Evolutionary conservation across 1,284 basidiomycete genomes (phyloP).

Genomic region (Tylopilus sp.): DNA sequence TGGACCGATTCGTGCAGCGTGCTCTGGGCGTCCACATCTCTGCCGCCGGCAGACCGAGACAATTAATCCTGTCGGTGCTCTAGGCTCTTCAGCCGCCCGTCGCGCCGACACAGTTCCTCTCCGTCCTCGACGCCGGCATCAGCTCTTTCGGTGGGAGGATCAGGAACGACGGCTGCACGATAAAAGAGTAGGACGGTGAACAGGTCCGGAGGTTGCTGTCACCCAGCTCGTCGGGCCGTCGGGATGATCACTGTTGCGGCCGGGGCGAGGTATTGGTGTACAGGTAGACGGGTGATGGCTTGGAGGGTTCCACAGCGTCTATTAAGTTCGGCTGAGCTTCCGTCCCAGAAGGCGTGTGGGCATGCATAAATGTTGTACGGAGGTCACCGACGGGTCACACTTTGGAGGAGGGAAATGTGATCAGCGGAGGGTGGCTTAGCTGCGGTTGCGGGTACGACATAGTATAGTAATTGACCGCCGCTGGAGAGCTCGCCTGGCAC

Average conservation of each 20-base stretch:
- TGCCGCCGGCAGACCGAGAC: neutral
- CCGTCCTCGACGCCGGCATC: conserved; percentile 9
- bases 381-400: no score
- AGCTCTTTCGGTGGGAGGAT: neutral
- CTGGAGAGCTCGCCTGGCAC: no score
- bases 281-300: no score
- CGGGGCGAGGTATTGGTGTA: conserved; percentile 5
- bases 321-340: no score
- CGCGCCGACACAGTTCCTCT: conserved; percentile 11
- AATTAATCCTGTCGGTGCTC: conserved; percentile 7
- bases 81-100: conserved; percentile 9
- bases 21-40: neutral
- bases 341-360: no score
- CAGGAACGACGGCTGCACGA: neutral
- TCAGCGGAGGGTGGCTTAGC: no score
- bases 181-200: conserved; percentile 9
- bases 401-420: no score
- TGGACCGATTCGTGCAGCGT: neutral
- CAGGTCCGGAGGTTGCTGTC: conserved; percentile 1
- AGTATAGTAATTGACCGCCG: no score
- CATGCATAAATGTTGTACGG: no score
- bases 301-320: no score
- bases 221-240: conserved; percentile 5
- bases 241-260: neutral
- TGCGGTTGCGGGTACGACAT: no score